Evolutionary conservation across 805 yeast genomes (phyloP), one percentile per base, ranked within the genome.

Genomic region (Pichia nanzhaoensis): DNA sequence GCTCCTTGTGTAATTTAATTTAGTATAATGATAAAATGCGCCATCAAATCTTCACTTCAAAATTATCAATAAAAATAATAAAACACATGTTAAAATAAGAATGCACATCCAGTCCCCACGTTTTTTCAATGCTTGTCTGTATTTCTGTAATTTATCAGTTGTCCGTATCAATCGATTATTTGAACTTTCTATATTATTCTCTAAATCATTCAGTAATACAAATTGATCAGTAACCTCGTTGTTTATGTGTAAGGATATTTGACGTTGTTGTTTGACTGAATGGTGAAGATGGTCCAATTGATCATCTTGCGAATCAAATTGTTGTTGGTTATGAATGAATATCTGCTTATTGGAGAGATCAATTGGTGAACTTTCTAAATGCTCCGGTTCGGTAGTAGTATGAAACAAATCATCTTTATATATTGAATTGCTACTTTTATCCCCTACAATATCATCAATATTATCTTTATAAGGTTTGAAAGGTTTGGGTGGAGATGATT

Each of bases 21-120:
- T 24, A 24, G 12, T 24, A 24, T 8, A 24, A 8, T 24, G 12
- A 24, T 24, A 8, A 8, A 8, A 24, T 24, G 12, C 30, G 30
- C 30, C 30, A 24, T 8, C 12, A 8, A 8, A 13, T 13, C 14
- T 5, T 48, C 42, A 65, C 49, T 64, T 69, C 10, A 73, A 43
- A 2, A 75, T 55, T 19, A 71, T 61, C 45, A 77, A 51, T 24
- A 77, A 54, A 4, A 75, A 48, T 14, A 77, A 52, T 41, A 77
- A 53, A 18, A 77, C 62, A n/a, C 75, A 35, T 2, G 68, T 53
- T 44, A 77, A 56, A 3, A 68, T 60, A 1, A 72, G 50, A 9
- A 77, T 77, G 0, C 72, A 67, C 28, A 68, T 52, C 69, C 81
- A 75, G 30, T 72, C 74, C 0, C 75, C 75, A 51, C 73, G 72